These are phyloP conservation scores for Schizosaccharomyces lindneri DNA, from an alignment of 805 yeast genomes.

Conservation along the genomic window DNA sequence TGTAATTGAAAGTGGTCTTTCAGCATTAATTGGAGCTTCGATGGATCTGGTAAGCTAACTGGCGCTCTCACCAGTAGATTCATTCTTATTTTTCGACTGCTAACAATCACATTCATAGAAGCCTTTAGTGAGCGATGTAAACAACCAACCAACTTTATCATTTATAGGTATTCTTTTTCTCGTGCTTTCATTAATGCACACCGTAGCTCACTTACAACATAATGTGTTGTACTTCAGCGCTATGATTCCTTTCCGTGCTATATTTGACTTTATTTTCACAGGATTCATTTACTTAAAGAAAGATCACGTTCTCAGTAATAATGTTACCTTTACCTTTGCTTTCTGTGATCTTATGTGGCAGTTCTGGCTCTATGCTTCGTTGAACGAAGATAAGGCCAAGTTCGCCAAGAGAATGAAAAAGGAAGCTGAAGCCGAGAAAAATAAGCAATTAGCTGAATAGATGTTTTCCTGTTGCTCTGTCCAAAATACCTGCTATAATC, in stretches of 20 bases:
- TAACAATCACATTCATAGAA: neutral
- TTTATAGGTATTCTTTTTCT: neutral
- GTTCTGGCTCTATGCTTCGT: constrained; percentile 1
- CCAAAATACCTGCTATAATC: neutral
- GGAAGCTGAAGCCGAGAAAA: neutral
- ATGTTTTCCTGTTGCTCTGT: neutral
- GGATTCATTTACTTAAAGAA: neutral
- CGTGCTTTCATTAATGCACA: neutral
- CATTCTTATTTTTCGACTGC: neutral
- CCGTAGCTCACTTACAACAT: neutral
- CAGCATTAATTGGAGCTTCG: neutral
- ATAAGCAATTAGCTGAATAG: neutral
- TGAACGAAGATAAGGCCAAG: neutral
- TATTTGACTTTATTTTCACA: neutral
- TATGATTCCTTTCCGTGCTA: neutral
- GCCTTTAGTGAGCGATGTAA: neutral
- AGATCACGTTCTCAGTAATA: neutral
- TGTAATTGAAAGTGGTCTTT: neutral
- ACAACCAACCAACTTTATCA: neutral
- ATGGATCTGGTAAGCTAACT: neutral
- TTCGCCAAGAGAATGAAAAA: neutral
- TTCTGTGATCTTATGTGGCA: neutral
- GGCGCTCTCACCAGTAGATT: neutral
- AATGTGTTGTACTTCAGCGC: neutral
- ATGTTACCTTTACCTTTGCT: constrained; percentile 1